Evolutionary conservation across 2,329 filamentous ascomycete genomes (phyloP), one percentile per base, ranked within the genome.

Genomic region (Fusarium tanahbumbuense): DNA sequence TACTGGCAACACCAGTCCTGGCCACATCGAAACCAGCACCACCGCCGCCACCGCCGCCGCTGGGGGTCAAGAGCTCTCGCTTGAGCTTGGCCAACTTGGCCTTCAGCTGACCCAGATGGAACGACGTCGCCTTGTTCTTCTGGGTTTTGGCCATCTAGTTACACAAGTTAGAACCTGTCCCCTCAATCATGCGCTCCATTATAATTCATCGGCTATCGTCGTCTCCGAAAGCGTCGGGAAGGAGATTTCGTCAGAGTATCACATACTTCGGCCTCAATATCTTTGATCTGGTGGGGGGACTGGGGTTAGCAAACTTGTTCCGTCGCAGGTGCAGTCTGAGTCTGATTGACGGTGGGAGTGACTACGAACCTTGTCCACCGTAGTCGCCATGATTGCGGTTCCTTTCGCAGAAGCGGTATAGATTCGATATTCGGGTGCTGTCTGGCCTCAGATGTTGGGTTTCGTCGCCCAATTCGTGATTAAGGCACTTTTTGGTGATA

Each of bases 11-110:
- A 86, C 96, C 96, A 54, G 96, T 99, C 81, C 96, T 91, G 67
- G 96, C 96, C 71, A 99, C 96, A 84, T 99, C 96, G 86, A 99
- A 99, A 62, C 96, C 96, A 66, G 92, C 85, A 52, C 74, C 74
- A 79, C 92, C 93, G 69, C 90, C 94, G 60, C 92, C 94, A 59
- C 94, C 93, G 52, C 94, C 92, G 52, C 93, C 87, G 42, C 89
- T 87, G 22, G 96, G 96, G 44, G 93, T 97, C 73, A 99, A 87
- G 52, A 99, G 89, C 83, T 99, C 96, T 79, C 93, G 90, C 87
- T 98, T 98, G 77, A 99, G 87, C 85, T 99, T 99, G 49, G 96
- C 95, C 78, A 99, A 89, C 83, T 99, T 99, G 72, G 96, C 96
- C 84, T 99, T 99, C 75, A 99, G 85, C 83, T 98, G 95, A 82